Evolutionary conservation across 148 eudicot species (phyloP).

Genomic region (Rhododendron kiyosumense): DNA sequence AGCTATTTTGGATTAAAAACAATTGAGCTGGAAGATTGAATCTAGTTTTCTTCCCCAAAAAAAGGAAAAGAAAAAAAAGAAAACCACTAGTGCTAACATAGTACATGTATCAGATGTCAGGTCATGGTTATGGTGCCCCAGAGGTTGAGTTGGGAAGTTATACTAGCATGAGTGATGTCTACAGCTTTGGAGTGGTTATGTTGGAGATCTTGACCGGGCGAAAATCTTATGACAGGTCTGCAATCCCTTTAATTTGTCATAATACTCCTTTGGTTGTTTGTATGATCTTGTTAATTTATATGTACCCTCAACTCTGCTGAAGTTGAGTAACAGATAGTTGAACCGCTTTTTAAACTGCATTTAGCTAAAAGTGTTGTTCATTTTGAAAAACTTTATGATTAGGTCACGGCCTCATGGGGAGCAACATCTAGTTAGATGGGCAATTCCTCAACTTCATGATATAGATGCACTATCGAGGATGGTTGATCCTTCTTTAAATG

Average conservation of each 20-base stretch:
- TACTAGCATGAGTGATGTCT: slow-evolving; percentile 77
- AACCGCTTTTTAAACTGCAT: neutral
- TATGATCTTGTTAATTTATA: neutral
- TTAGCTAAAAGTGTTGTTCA: neutral
- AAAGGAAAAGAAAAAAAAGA: neutral
- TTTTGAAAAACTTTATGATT: neutral
- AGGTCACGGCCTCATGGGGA: slow-evolving; percentile 76
- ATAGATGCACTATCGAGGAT: slow-evolving; percentile 83
- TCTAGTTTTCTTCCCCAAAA: neutral
- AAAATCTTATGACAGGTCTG: slow-evolving; percentile 82
- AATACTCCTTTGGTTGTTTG: neutral
- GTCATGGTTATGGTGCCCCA: slow-evolving; percentile 81
- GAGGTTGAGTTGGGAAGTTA: slow-evolving; percentile 85
- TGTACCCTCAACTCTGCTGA: neutral
- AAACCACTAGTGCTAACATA: slow-evolving; percentile 1
- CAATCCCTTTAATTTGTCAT: neutral
- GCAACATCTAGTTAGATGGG: slow-evolving; percentile 89
- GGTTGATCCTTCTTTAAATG: slow-evolving; percentile 78
- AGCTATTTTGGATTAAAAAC: neutral
- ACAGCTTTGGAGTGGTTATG: slow-evolving; percentile 97
- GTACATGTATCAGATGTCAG: slow-evolving; percentile 40
- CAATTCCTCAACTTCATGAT: slow-evolving; percentile 77
- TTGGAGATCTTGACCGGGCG: slow-evolving; percentile 85
- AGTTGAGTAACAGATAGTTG: neutral
- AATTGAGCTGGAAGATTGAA: neutral